A percentile compares a stretch with the other conserved stretches of the same genome.
Evolutionary conservation across 176 grass and related monocot species (phyloP).

Genomic region (Juncus effusus): DNA sequence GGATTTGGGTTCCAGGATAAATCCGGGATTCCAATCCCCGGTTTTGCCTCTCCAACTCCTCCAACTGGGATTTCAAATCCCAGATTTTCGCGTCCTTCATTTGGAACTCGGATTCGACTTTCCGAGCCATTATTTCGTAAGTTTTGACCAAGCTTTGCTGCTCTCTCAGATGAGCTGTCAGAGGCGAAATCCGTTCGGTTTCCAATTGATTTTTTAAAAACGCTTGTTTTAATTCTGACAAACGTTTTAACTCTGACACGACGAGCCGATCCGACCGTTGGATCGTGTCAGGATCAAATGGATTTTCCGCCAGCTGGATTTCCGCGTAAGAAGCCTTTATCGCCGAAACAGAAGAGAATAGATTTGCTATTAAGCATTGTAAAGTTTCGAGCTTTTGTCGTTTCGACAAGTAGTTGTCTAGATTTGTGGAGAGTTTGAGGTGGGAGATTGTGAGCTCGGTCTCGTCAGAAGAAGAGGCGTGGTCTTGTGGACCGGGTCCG

Average conservation of each 20-base stretch:
- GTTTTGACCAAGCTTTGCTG: conserved; percentile 78
- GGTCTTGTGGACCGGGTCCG: not conserved
- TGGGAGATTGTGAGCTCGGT: conserved; percentile 30
- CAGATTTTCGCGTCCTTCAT: conserved; percentile 42
- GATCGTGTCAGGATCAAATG: conserved; percentile 73
- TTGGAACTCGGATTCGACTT: conserved; percentile 60
- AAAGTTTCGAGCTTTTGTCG: conserved; percentile 30
- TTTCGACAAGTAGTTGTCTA: conserved; percentile 23
- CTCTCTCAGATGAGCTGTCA: conserved; percentile 68
- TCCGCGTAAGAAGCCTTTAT: conserved; percentile 91
- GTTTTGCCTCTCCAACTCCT: conserved; percentile 42
- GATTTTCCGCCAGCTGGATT: conserved; percentile 82
- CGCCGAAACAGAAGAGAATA: conserved; percentile 80
- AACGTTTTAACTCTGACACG: conserved; percentile 63
- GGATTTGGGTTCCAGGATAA: conserved; percentile 40
- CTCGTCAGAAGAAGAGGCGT: conserved; percentile 20
- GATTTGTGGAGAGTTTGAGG: conserved; percentile 72
- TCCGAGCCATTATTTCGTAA: conserved; percentile 74
- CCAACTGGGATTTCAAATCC: conserved; percentile 25
- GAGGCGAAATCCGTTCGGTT: conserved; percentile 35
- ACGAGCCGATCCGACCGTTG: conserved; percentile 60
- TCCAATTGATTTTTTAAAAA: conserved; percentile 56
- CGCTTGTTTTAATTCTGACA: conserved; percentile 72
- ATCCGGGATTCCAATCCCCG: conserved; percentile 52
- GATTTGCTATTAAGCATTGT: conserved; percentile 50